Evolutionary conservation across 1,284 basidiomycete genomes (phyloP).

Genomic region (Apiotrichum mycotoxinovorans): DNA sequence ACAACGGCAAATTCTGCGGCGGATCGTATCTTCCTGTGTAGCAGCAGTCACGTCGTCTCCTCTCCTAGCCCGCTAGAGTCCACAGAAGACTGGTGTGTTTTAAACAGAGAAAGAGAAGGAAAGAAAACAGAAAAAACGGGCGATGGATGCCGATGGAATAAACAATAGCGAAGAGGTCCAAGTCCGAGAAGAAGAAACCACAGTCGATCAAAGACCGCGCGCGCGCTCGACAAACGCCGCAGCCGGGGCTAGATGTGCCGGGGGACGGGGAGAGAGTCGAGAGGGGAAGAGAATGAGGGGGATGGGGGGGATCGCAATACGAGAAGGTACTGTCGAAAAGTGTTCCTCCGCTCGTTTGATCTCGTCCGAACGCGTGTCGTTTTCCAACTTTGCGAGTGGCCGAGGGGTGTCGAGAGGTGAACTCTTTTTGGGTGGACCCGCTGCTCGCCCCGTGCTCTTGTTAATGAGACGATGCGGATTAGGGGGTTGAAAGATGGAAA

Average conservation of each 20-base stretch:
- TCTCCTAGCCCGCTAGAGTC: too few relatives aligned
- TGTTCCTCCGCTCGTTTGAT: background rate
- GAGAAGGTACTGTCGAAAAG: too few relatives aligned
- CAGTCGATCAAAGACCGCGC: background rate
- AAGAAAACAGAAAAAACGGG: background rate
- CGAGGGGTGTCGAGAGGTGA: background rate
- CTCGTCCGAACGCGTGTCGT: slow-evolving; percentile 1
- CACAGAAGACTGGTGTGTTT: background rate
- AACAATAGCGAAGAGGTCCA: background rate
- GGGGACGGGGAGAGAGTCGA: background rate
- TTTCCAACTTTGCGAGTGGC: background rate
- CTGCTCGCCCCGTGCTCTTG: background rate
- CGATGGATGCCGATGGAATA: background rate
- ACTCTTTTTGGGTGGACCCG: background rate
- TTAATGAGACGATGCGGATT: background rate
- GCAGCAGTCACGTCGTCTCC: background rate
- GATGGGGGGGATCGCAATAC: background rate
- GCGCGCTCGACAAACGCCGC: background rate
- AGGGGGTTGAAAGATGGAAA: background rate
- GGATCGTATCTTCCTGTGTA: background rate
- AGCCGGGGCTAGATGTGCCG: background rate
- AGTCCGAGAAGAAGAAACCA: background rate
- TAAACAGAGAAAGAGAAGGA: too few relatives aligned
- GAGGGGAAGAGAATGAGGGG: background rate
- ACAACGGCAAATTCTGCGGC: background rate